Evolutionary conservation across 2,329 filamentous ascomycete genomes (phyloP), one percentile per base, ranked within the genome.

Genomic region (Coniosporium tulheliwenetii): DNA sequence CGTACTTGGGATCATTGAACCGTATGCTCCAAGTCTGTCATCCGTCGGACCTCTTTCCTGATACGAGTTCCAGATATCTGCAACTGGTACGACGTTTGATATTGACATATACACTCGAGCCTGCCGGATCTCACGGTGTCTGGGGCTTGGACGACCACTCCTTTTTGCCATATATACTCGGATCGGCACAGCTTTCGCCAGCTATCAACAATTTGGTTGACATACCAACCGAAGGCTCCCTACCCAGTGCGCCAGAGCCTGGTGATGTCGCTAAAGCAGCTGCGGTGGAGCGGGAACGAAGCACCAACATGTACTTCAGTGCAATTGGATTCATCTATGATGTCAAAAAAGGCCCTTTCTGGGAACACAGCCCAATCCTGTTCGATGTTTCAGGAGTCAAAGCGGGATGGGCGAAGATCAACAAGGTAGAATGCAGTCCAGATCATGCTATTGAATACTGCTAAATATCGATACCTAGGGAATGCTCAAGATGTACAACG

Each of bases 401-500:
- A 49, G 79, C 66, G 26, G 67, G 91, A n/a, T 98, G 91, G 91
- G 91, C 83, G 31, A 98, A 98, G 67, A 94, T 98, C 54, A 96
- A 98, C 62, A 70, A 70, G 50, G 61, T 61, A 48, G 7, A 26
- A 44, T 42, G 30, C 13, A 32, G 12, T 14, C 19, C 32, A 10
- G 30, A 15, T 15, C 33, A 39, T 40, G 12, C 26, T 37, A 8
- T 26, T 10, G n/a, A 29, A 30, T 29, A 16, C 16, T 34, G 15
- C 3, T 41, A 39, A 35, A 34, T 45, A 7, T 26, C 19, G 30
- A 14, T 41, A 30, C 19, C 29, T 44, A 81, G 79, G 91, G 91
- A 39, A 96, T 98, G 91, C 77, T 98, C 53, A 98, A 96, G 63
- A 98, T 98, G 91, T 98, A 89, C 65, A 86, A 93, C 49, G 91